These are phyloP conservation scores for Gossypium mustelinum DNA, from an alignment of 345 rosid genomes.

Conservation along the genomic window DNA sequence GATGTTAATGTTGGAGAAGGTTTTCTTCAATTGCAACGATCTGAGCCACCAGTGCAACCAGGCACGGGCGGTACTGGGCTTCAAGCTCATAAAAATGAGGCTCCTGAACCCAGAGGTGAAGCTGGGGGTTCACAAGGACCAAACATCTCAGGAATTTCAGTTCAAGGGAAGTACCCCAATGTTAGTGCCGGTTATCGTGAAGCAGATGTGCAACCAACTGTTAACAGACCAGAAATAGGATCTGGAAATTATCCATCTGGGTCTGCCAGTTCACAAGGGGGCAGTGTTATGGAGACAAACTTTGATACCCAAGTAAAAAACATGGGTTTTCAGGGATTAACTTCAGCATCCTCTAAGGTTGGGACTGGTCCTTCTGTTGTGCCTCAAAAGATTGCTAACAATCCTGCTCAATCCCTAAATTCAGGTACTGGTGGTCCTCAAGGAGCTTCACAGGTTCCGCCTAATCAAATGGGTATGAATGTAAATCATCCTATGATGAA, in stretches of 20 bases:
- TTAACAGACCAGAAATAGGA: conserved; percentile 46
- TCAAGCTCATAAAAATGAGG: conserved; percentile 33
- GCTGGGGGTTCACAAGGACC: conserved; percentile 33
- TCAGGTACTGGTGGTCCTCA: conserved; percentile 44
- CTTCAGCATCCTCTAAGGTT: conserved; percentile 35
- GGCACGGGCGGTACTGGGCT: conserved; percentile 35
- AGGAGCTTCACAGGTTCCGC: conserved; percentile 42
- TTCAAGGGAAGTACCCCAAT: conserved; percentile 45
- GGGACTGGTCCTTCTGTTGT: conserved; percentile 39
- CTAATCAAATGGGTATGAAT: conserved; percentile 52
- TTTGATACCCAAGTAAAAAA: conserved; percentile 46
- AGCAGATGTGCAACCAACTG: conserved; percentile 33
- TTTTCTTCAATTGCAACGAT: conserved; percentile 55
- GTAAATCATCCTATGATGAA: conserved; percentile 37
- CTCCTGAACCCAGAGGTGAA: conserved; percentile 40
- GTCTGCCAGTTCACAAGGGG: conserved; percentile 44
- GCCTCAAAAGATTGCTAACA: conserved; percentile 43
- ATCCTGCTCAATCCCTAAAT: conserved; percentile 47
- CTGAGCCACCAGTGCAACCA: conserved; percentile 43
- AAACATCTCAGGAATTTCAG: conserved; percentile 38
- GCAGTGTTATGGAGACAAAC: conserved; percentile 28
- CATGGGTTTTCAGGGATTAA: conserved; percentile 43
- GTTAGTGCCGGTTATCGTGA: conserved; percentile 30
- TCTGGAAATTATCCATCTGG: conserved; percentile 42
- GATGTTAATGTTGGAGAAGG: conserved; percentile 87